These are phyloP conservation scores for Kwoniella sp. DNA, from an alignment of 768 basidiomycete species.

Conservation along the genomic window DNA sequence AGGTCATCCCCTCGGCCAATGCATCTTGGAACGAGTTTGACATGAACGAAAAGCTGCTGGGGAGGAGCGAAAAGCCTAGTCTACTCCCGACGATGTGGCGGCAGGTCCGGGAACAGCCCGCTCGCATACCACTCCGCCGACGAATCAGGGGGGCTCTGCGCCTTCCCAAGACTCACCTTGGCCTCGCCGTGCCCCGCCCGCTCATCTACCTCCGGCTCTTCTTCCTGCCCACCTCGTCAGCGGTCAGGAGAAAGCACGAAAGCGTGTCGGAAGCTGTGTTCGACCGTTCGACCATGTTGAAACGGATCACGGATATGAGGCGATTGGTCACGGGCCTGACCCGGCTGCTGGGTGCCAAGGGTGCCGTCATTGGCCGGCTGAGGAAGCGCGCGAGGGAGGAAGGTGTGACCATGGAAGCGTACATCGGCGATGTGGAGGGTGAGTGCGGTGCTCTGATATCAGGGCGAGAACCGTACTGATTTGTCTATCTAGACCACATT, in stretches of 20 bases:
- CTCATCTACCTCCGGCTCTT: slow-evolving; percentile 38
- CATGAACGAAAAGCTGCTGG: slow-evolving; percentile 21
- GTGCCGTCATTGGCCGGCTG: slow-evolving; percentile 73
- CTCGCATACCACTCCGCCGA: not conserved
- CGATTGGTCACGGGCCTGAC: slow-evolving; percentile 72
- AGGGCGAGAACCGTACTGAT: not conserved
- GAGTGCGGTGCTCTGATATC: slow-evolving; percentile 19
- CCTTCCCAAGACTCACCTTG: not conserved
- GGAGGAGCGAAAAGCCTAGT: not conserved
- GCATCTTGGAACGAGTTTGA: slow-evolving; percentile 14
- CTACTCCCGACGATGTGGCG: slow-evolving; percentile 7
- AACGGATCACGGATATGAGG: slow-evolving; percentile 73
- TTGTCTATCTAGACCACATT: slow-evolving; percentile 69
- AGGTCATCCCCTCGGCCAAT: slow-evolving; percentile 1
- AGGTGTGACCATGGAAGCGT: slow-evolving; percentile 66
- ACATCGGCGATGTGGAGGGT: slow-evolving; percentile 92
- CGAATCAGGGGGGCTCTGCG: not conserved
- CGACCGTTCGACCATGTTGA: slow-evolving; percentile 56
- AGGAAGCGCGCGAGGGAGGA: slow-evolving; percentile 64
- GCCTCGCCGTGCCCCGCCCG: slow-evolving; percentile 4
- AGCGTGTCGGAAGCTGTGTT: slow-evolving; percentile 25
- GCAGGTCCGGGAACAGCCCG: not conserved
- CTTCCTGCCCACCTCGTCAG: slow-evolving; percentile 38
- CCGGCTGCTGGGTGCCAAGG: slow-evolving; percentile 71
- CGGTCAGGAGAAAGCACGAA: slow-evolving; percentile 23